Percentiles rank a stretch among this genome's conserved stretches.
Evolutionary conservation across 164 flowering plant genomes (phyloP).

Genomic region (Pachysandra terminalis): DNA sequence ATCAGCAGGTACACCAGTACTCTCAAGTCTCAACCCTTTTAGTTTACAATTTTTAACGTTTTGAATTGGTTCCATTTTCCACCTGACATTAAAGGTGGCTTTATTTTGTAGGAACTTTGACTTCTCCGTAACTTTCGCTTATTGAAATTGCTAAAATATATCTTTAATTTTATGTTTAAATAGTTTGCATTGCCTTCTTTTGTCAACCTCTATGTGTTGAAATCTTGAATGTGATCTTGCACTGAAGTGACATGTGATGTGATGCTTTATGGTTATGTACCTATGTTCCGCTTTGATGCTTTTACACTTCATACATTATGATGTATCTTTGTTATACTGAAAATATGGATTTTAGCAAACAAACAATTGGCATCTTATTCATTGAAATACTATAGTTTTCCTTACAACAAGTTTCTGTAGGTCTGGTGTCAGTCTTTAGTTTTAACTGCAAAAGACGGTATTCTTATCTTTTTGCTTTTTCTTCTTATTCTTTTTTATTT

Average conservation of each 20-base stretch:
- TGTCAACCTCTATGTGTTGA: neutral
- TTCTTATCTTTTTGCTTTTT: no score
- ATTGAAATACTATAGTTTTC: no score
- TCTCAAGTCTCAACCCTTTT: neutral
- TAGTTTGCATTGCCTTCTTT: no score
- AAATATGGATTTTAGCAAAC: neutral
- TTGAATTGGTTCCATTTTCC: neutral
- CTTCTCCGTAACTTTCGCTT: neutral
- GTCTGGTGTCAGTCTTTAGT: no score
- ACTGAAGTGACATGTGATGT: neutral
- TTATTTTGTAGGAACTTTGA: neutral
- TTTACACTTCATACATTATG: no score
- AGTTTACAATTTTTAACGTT: neutral
- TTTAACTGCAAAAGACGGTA: no score
- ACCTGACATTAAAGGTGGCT: neutral
- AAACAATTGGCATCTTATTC: no score
- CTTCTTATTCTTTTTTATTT: no score
- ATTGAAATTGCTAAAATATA: neutral
- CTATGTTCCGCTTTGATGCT: neutral
- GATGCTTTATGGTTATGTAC: neutral
- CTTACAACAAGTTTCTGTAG: no score
- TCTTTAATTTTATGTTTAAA: no score
- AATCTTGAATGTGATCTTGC: neutral
- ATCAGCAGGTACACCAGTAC: constrained; percentile 52
- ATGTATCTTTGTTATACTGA: neutral